Evolutionary conservation across 352 stramenopile genomes (phyloP).

Genomic region (Blastocystis sp.): DNA sequence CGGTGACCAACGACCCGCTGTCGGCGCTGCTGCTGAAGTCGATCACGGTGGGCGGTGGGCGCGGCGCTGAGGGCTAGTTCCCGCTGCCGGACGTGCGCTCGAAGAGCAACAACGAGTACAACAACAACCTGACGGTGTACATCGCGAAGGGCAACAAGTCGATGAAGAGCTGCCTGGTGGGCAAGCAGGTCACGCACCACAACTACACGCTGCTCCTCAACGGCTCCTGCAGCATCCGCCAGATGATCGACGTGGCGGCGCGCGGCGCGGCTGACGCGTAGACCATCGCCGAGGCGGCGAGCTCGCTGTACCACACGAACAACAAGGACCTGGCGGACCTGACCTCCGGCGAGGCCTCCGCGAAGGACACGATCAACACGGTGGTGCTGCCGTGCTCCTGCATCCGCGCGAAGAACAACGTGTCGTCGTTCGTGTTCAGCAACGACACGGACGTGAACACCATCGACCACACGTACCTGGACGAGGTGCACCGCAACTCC

Average conservation of each 20-base stretch:
- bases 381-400: slow-evolving; percentile 58
- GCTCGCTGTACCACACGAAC: slow-evolving; percentile 35
- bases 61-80: slow-evolving; percentile 16
- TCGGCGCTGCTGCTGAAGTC: slow-evolving; percentile 35
- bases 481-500: slow-evolving; percentile 55
- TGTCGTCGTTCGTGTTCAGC: slow-evolving; percentile 38
- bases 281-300: slow-evolving; percentile 27
- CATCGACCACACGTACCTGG: slow-evolving; percentile 47
- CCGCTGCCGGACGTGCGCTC: slow-evolving; percentile 24
- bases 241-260: slow-evolving; percentile 34
- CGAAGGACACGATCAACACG: slow-evolving; percentile 59
- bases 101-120: slow-evolving; percentile 8
- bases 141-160: slow-evolving; percentile 19
- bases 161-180: background rate
- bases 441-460: slow-evolving; percentile 32
- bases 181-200: slow-evolving; percentile 12
- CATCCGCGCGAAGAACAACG: slow-evolving; percentile 63
- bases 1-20: slow-evolving; percentile 44
- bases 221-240: slow-evolving; percentile 44
- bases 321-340: slow-evolving; percentile 51
- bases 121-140: slow-evolving; percentile 65
- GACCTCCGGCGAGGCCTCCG: slow-evolving; percentile 18
- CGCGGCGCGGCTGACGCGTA: background rate
- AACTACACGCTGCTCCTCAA: slow-evolving; percentile 62
- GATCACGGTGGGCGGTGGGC: background rate